Base-by-base conservation (phyloP, 768 basidiomycete genomes). In the Phlegmacium glaucopus region DNA sequence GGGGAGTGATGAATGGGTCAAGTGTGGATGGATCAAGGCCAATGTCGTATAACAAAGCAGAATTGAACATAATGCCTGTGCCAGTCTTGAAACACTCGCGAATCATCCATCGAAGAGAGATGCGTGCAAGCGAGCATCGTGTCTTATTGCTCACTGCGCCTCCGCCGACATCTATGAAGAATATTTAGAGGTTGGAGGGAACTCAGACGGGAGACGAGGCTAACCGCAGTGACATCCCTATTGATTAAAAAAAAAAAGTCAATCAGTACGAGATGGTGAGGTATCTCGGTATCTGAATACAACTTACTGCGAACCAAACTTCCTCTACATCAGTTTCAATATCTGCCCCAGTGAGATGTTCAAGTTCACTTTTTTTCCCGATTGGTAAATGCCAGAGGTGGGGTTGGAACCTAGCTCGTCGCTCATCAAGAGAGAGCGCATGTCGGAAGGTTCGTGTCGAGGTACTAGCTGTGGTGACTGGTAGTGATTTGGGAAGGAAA, bases 31-130 rank as follows among this genome's bases (percentile, higher is more conserved):
- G 72, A 42, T 83, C 76, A 42, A 84, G 56, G 0, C 82, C 81
- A 15, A 82, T 68, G 15, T 66, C 60, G 9, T 60, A 61, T 28
- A 85, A 71, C 32, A 64, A 64, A 9, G 72, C 65, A 0, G 73
- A 61, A 29, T 77, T 63, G 64, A 87, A 87, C 55, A 84, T 66
- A 36, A 87, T 83, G 0, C 83, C 84, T 0, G 79, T 72, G 0
- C 80, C 66, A 8, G 77, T 60, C 45, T 73, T 74, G 73, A 87
- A 83, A 54, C 77, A 80, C 56, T 88, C 79, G 29, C 86, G 78
- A 26, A 89, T 65, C 85, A 89, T 86, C 87, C 87, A 84, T 1
- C 76, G 72, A 3, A 84, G 70, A 3, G 81, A 61, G 35, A 82
- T 78, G 44, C 77, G 71, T 0, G 80, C 74, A 1, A 84, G 75